Conservation (phyloP, 2,329 filamentous ascomycete species). For the Stagonosporopsis cucurbitacearum region DNA sequence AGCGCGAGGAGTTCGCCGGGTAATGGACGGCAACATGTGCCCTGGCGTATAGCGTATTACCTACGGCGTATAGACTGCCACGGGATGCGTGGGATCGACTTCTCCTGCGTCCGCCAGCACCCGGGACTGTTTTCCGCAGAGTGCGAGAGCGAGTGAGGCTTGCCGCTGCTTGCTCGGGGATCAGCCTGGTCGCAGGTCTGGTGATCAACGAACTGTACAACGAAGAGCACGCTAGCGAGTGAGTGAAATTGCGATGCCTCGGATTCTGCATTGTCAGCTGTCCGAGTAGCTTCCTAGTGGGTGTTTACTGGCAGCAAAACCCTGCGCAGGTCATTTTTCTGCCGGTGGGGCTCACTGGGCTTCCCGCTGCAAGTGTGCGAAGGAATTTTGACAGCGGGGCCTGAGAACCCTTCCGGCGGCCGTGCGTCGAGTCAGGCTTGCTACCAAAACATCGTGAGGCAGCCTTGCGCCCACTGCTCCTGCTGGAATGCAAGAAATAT, state of each 20-base stretch:
- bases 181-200: not conserved
- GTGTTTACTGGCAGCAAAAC: not conserved
- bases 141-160: not conserved
- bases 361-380: slow-evolving; percentile 14
- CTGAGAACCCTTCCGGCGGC: not conserved
- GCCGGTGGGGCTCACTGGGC: slow-evolving; percentile 16
- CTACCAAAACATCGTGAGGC: not conserved
- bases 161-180: slow-evolving; percentile 8
- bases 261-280: slow-evolving; percentile 7
- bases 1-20: slow-evolving; percentile 8
- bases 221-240: not conserved
- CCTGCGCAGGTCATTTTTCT: slow-evolving; percentile 19
- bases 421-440: slow-evolving; percentile 9
- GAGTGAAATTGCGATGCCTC: not conserved
- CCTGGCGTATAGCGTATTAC: no score
- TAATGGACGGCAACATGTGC: not conserved
- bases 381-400: slow-evolving; percentile 19
- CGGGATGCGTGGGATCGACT: not conserved
- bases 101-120: not conserved
- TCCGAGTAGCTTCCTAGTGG: not conserved
- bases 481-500: slow-evolving; percentile 2
- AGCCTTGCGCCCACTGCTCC: slow-evolving; percentile 10
- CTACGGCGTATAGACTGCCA: not conserved
- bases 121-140: not conserved
- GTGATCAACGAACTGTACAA: slow-evolving; percentile 5